These are phyloP conservation scores for Saturnispora dispora DNA, from an alignment of 805 yeast genomes.

Conservation along the genomic window DNA sequence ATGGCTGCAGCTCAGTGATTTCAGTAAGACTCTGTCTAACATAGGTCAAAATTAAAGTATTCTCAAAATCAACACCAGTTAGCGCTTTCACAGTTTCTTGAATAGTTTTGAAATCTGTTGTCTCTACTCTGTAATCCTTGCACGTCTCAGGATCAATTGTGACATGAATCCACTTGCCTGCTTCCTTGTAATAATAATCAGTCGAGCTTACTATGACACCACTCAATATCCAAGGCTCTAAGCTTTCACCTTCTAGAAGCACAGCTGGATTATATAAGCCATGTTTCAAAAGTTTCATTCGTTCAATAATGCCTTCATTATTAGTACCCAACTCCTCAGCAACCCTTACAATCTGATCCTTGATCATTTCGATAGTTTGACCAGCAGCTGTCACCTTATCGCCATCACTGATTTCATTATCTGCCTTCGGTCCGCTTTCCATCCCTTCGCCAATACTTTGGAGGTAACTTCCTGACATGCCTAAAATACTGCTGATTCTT, in stretches of 20 bases:
- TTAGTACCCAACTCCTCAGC: slow-evolving; percentile 3
- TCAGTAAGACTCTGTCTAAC: slow-evolving; percentile 24
- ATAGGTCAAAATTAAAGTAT: slow-evolving; percentile 28
- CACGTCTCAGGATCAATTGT: slow-evolving; percentile 21
- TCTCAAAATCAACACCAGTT: slow-evolving; percentile 22
- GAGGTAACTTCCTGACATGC: slow-evolving; percentile 22
- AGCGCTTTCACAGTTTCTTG: slow-evolving; percentile 15
- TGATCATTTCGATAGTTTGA: slow-evolving; percentile 4
- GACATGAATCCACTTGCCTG: slow-evolving; percentile 25
- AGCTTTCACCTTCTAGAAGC: slow-evolving; percentile 7
- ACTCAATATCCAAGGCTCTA: slow-evolving; percentile 32
- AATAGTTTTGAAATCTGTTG: slow-evolving; percentile 21
- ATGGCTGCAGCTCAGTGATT: slow-evolving; percentile 2
- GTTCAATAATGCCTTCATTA: slow-evolving; percentile 14
- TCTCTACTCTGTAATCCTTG: slow-evolving; percentile 19
- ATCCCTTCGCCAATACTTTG: background rate
- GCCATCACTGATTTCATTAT: slow-evolving; percentile 4
- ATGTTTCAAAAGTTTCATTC: slow-evolving; percentile 11
- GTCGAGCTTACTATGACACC: slow-evolving; percentile 29
- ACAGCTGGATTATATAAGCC: background rate
- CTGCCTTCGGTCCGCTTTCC: background rate
- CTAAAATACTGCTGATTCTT: slow-evolving; percentile 20
- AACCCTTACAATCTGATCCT: background rate
- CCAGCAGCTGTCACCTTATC: slow-evolving; percentile 13
- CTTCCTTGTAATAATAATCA: slow-evolving; percentile 25